Base-by-base conservation (phyloP, 352 stramenopile species). In the Phytophthora pini region DNA sequence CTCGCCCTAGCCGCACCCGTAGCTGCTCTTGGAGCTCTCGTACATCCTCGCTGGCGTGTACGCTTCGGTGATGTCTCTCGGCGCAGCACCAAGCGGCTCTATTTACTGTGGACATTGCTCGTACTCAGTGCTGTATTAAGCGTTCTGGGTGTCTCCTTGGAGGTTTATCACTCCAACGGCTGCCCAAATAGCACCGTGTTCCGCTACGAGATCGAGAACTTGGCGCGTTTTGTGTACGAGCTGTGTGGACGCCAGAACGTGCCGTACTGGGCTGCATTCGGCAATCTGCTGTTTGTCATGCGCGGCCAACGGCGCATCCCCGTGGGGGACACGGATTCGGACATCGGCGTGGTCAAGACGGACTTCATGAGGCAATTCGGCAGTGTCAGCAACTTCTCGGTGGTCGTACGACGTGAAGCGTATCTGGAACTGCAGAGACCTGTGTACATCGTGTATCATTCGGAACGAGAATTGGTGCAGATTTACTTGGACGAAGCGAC, bases 221-320 rank as follows among this genome's bases (percentile, higher is more conserved):
- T 93, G 36, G 85, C 83, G 45, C 77, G 82, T 9, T 90, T 89
- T 55, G 51, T 88, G 39, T 89, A 88, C 47, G 69, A 82, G 27
- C 59, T 92, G 24, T 88, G 73, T 36, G 49, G 31, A 31, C 82
- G 77, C 8, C 68, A 88, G 38, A 29, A 74, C 4, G 56, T 92
- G 56, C 71, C 80, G 27, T 93, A 87, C 56, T 93, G 85, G 85
- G 62, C 78, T 44, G 76, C 82, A 45, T 92, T 92, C 64, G 85
- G 85, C 58, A 92, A 90, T 43, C 58, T 90, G 47, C 64, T 93
- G 17, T 93, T 93, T 43, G 83, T 93, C 8, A 74, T 93, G 62
- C 80, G 85, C 40, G 71, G 73, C n/a, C 48, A 90, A 45, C 68
- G 60, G 5, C 72, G 74, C 38, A 92, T 93, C 54, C 85, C 85